Conservation (phyloP, 2,329 filamentous ascomycete species). For the Myriangium duriaei region DNA sequence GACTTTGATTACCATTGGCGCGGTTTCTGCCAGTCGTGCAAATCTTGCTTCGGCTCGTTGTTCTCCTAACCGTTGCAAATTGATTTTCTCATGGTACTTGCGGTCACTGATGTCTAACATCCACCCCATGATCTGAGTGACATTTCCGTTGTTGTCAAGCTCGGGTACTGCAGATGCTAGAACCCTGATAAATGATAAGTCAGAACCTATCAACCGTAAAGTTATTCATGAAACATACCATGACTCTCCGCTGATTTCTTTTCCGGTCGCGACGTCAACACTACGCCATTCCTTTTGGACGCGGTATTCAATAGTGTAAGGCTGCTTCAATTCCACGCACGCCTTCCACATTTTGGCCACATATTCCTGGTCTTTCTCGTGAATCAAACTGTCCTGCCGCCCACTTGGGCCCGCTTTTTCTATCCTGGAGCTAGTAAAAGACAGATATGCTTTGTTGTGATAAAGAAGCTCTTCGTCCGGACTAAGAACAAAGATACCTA, state of each 20-base stretch:
- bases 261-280: slow-evolving; percentile 16
- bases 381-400: slow-evolving; percentile 7
- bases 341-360: slow-evolving; percentile 22
- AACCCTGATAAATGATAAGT: slow-evolving; percentile 10
- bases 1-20: slow-evolving; percentile 4
- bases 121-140: slow-evolving; percentile 21
- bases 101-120: slow-evolving; percentile 23
- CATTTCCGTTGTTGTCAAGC: slow-evolving; percentile 19
- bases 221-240: too few relatives aligned
- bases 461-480: slow-evolving; percentile 5
- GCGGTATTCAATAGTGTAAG: slow-evolving; percentile 26
- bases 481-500: slow-evolving; percentile 22
- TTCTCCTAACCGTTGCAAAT: slow-evolving; percentile 22
- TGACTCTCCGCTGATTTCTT: slow-evolving; percentile 18
- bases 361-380: slow-evolving; percentile 22
- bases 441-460: slow-evolving; percentile 7
- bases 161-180: slow-evolving; percentile 22
- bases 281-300: slow-evolving; percentile 25
- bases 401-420: slow-evolving; percentile 6
- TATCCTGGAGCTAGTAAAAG: slow-evolving; percentile 8
- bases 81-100: slow-evolving; percentile 21
- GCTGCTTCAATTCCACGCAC: slow-evolving; percentile 21
- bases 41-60: slow-evolving; percentile 9
- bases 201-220: neutral
- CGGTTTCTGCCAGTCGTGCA: slow-evolving; percentile 6